These are phyloP conservation scores for Plasmopara viticola DNA, from an alignment of 352 stramenopile genomes.

Conservation along the genomic window DNA sequence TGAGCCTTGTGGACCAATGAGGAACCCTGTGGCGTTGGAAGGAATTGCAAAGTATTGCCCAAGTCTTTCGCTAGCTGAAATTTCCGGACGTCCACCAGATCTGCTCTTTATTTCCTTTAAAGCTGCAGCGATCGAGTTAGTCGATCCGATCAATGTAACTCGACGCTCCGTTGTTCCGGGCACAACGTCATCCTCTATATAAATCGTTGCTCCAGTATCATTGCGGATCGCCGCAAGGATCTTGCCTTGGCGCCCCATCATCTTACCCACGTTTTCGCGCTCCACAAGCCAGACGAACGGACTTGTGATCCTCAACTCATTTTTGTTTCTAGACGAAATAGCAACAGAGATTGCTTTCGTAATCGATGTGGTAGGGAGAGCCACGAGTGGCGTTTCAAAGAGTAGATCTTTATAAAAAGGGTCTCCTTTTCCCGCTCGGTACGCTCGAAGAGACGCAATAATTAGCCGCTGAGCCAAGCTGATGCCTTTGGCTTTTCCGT, in stretches of 20 bases:
- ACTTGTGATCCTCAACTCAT: conserved; percentile 20
- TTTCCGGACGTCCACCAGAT: conserved; percentile 36
- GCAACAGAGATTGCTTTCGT: conserved; percentile 36
- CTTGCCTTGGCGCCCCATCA: conserved; percentile 49
- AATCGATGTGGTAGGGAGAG: conserved; percentile 32
- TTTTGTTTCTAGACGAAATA: conserved; percentile 14
- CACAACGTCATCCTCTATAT: conserved; percentile 35
- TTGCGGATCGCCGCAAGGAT: conserved; percentile 42
- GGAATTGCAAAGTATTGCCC: conserved; percentile 68
- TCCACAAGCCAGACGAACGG: conserved; percentile 46
- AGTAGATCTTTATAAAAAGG: conserved; percentile 47
- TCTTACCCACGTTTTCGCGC: conserved; percentile 42
- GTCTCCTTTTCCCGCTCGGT: conserved; percentile 36
- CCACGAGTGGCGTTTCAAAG: conserved; percentile 16
- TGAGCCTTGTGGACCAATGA: conserved; percentile 45
- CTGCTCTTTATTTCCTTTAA: conserved; percentile 32
- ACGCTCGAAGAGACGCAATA: conserved; percentile 46
- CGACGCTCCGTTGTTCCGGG: conserved; percentile 40
- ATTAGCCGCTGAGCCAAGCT: conserved; percentile 55
- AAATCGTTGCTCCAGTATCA: conserved; percentile 37
- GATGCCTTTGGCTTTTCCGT: conserved; percentile 51
- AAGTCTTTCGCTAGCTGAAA: conserved; percentile 22
- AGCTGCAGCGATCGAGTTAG: conserved; percentile 30
- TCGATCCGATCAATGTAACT: conserved; percentile 37
- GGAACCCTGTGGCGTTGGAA: conserved; percentile 31